Conservation (phyloP, 306 rosid species). For the Rosa lucieae region DNA sequence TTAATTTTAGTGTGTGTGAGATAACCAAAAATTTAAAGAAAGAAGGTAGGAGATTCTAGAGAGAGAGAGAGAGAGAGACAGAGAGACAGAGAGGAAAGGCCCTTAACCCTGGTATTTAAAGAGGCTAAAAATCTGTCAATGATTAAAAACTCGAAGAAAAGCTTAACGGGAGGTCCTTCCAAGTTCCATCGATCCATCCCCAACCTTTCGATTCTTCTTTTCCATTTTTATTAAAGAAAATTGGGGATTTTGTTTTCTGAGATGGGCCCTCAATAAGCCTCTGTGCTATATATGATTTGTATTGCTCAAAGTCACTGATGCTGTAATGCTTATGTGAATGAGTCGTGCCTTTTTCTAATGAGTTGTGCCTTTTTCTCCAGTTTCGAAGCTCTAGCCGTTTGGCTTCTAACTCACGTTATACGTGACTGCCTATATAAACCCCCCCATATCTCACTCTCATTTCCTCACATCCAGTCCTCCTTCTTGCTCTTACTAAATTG, state of each 20-base stretch:
- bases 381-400: conserved; percentile 23
- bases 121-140: conserved; percentile 19
- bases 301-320: not conserved
- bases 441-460: conserved; percentile 18
- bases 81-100: conserved; percentile 19
- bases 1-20: conserved; percentile 2
- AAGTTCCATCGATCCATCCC: conserved; percentile 11
- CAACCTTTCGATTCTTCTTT: not conserved
- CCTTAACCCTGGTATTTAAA: conserved; percentile 42
- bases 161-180: conserved; percentile 6
- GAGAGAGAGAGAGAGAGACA: conserved; percentile 29
- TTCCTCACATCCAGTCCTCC: not conserved
- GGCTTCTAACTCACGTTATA: conserved; percentile 48
- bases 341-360: conserved; percentile 8
- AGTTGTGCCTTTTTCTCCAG: conserved; percentile 18
- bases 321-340: not conserved
- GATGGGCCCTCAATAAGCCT: not conserved
- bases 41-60: conserved; percentile 31
- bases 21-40: not conserved
- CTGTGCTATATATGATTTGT: conserved; percentile 6
- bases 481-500: not conserved
- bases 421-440: conserved; percentile 28
- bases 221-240: not conserved
- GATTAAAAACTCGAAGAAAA: conserved; percentile 19
- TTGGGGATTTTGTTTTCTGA: not conserved